Conservation (phyloP, 768 basidiomycete genomes). For the Tubosaeta sp. region DNA sequence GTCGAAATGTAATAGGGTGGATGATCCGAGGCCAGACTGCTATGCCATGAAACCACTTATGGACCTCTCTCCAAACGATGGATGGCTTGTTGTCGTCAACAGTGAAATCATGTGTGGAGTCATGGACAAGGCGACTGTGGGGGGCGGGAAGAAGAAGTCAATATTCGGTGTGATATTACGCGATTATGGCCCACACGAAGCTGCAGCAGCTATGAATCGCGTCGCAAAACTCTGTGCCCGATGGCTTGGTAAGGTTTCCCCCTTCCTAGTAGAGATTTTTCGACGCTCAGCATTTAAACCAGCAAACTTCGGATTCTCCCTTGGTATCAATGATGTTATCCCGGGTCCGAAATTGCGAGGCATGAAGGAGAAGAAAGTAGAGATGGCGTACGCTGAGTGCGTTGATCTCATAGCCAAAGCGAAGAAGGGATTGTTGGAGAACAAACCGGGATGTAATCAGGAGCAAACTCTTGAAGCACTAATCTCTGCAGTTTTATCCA, state of each 20-base stretch:
- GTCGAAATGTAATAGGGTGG: constrained; percentile 88
- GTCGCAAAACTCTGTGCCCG: constrained; percentile 94
- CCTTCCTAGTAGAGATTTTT: neutral
- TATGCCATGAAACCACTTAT: constrained; percentile 61
- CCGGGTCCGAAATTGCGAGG: constrained; percentile 79
- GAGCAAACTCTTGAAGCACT: constrained; percentile 96
- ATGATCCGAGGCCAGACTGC: constrained; percentile 65
- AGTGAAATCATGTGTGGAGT: constrained; percentile 99
- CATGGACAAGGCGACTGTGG: constrained; percentile 97
- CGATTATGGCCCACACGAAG: constrained; percentile 94
- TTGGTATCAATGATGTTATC: constrained; percentile 98
- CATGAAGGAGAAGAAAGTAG: constrained; percentile 83
- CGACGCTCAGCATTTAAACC: constrained; percentile 7
- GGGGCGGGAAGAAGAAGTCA: constrained; percentile 98
- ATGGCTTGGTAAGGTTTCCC: constrained; percentile 67
- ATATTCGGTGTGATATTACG: constrained; percentile 97
- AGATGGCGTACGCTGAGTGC: constrained; percentile 85
- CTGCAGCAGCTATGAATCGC: constrained; percentile 92
- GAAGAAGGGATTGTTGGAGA: constrained; percentile 88
- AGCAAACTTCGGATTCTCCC: constrained; percentile 97
- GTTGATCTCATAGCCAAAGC: constrained; percentile 83
- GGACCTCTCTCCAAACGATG: constrained; percentile 95
- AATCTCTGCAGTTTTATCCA: constrained; percentile 89
- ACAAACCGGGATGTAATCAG: constrained; percentile 96
- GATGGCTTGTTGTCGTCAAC: constrained; percentile 95